Evolutionary conservation across 345 rosid genomes (phyloP), one percentile per base, ranked within the genome.

Genomic region (Salix brachista): DNA sequence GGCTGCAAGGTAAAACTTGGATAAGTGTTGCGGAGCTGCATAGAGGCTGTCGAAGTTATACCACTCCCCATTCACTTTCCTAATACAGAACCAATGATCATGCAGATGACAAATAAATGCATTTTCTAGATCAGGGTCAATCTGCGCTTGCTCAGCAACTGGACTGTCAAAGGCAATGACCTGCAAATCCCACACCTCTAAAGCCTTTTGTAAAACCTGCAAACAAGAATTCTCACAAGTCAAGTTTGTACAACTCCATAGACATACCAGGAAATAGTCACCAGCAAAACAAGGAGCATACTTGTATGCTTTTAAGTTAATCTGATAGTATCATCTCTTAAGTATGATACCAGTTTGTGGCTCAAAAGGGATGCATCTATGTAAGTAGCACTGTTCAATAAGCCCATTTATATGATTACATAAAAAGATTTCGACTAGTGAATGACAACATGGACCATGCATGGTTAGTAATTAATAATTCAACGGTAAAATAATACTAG

Each of bases 21-120:
- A 93, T 34, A 96, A 87, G 81, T 96, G 94, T 80, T 88, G 89
- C 0, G 98, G 98, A 1, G 98, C 99, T 14, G 97, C 90, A 39
- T 85, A 88, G 26, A 93, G 96, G 78, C 99, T 96, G 83, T 96
- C 97, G 19, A 96, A 96, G 80, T 96, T 96, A 44, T 96, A 96
- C 98, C 98, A 92, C 67, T 96, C 99, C 10, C 91, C 90, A 26
- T 87, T 90, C 71, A 90, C 98, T 84, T 92, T 91, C 83, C 97
- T 86, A 76, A 92, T 93, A 79, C 96, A 93, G 80, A 93, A 93
- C 98, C 98, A 92, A 75, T 96, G 98, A 83, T 96, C 94, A 78
- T 91, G 97, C 88, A 96, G 81, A 80, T 96, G 99, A 74, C 98
- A 96, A 69, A 96, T 90, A 72, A 96, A 96, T 21, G 97, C 98